Evolutionary conservation across 306 rosid genomes (phyloP).

Genomic region (Prunus armeniaca): DNA sequence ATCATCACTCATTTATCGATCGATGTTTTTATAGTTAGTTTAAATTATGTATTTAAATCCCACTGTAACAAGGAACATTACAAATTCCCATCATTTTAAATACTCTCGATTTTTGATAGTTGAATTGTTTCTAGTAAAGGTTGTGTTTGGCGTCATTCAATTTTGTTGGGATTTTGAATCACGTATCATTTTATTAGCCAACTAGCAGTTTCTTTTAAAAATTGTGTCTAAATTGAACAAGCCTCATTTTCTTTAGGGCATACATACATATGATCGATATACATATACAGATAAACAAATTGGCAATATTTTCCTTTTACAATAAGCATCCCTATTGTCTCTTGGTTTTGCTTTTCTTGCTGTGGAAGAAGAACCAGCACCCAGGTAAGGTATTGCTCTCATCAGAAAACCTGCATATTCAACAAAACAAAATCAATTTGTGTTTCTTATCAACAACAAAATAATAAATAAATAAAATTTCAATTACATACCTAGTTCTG

Average conservation of each 20-base stretch:
- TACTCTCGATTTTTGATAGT: background rate
- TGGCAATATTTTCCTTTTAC: background rate
- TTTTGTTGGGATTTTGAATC: no score
- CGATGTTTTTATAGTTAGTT: no score
- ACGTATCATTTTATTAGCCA: no score
- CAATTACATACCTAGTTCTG: slow-evolving; percentile 40
- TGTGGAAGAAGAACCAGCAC: slow-evolving; percentile 48
- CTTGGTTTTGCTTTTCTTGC: slow-evolving; percentile 37
- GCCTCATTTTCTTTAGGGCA: no score
- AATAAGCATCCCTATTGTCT: slow-evolving; percentile 27
- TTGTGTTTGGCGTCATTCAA: background rate
- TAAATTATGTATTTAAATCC: no score
- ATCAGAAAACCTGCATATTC: slow-evolving; percentile 29
- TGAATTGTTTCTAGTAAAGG: background rate
- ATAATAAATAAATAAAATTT: background rate
- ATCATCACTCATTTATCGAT: no score
- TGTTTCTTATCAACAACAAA: background rate
- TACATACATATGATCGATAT: no score
- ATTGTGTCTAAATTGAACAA: no score
- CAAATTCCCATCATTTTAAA: background rate
- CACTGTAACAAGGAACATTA: no score
- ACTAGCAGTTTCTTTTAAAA: no score
- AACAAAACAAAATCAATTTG: background rate
- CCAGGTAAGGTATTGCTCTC: slow-evolving; percentile 30
- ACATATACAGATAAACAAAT: background rate